Evolutionary conservation across 495 filamentous ascomycete genomes (phyloP).

Genomic region (Terfezia boudieri): DNA sequence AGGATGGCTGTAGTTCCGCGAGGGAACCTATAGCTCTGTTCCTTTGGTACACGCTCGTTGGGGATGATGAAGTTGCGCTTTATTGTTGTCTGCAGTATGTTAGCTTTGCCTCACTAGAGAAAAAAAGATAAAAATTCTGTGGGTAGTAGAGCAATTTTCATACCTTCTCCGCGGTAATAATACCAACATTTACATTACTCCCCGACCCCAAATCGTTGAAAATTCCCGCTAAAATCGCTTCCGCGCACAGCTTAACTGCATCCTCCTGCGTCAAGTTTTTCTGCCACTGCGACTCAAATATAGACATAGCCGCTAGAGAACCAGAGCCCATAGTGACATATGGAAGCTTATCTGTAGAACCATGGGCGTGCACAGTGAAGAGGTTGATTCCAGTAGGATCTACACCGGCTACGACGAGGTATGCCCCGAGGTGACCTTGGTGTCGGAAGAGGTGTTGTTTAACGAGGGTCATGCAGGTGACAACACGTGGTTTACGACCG

Average conservation of each 20-base stretch:
- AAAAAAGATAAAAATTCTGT: background rate
- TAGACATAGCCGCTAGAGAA: slow-evolving; percentile 86
- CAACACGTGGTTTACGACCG: slow-evolving; percentile 85
- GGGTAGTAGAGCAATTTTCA: background rate
- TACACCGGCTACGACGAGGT: slow-evolving; percentile 91
- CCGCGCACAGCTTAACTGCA: slow-evolving; percentile 56
- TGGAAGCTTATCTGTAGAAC: slow-evolving; percentile 93
- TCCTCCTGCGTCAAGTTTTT: slow-evolving; percentile 51
- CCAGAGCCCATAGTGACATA: slow-evolving; percentile 99
- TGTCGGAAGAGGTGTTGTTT: slow-evolving; percentile 99
- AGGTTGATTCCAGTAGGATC: slow-evolving; percentile 92
- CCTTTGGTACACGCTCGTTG: slow-evolving; percentile 77
- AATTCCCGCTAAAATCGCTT: slow-evolving; percentile 92
- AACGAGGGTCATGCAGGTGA: slow-evolving; percentile 98
- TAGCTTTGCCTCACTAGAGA: background rate
- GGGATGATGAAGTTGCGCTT: slow-evolving; percentile 78
- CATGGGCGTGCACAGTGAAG: slow-evolving; percentile 97
- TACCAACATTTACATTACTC: slow-evolving; percentile 88
- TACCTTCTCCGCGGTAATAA: slow-evolving; percentile 74
- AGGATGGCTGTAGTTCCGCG: slow-evolving; percentile 79
- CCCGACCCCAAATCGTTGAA: slow-evolving; percentile 97
- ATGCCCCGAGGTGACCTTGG: slow-evolving; percentile 94
- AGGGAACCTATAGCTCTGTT: slow-evolving; percentile 74
- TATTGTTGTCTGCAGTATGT: slow-evolving; percentile 36
- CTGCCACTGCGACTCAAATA: slow-evolving; percentile 96